phyloP scores from a whole-genome alignment of 495 filamentous ascomycete genomes.

The Evansstolkia leycettana region DNA sequence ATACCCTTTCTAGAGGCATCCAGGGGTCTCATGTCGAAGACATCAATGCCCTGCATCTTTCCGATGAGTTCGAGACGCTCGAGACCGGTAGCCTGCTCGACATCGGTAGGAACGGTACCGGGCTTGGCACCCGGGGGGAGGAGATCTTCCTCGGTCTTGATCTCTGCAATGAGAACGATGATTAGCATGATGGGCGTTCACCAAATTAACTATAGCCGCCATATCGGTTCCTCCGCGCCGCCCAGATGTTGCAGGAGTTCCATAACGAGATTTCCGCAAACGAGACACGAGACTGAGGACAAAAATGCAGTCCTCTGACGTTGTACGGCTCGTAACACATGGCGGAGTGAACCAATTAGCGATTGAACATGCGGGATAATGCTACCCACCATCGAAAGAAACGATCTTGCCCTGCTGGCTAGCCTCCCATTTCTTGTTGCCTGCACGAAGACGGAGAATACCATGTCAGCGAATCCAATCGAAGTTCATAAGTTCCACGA shows the following conservation, averaged over 20 bases:
- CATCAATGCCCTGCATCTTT: slow-evolving; percentile 96
- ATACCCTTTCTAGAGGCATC: slow-evolving; percentile 78
- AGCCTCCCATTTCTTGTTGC: slow-evolving; percentile 22
- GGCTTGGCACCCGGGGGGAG: slow-evolving; percentile 64
- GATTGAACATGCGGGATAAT: slow-evolving; percentile 2
- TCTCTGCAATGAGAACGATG: slow-evolving; percentile 46
- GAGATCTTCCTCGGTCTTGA: slow-evolving; percentile 71
- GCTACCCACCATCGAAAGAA: slow-evolving; percentile 32
- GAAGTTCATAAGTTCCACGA: background rate
- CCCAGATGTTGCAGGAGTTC: too few relatives aligned
- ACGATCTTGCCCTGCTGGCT: slow-evolving; percentile 32
- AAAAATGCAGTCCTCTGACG: too few relatives aligned
- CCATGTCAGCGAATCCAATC: slow-evolving; percentile 18
- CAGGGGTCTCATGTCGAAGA: slow-evolving; percentile 97
- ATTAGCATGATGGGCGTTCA: slow-evolving; percentile 1
- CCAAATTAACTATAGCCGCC: too few relatives aligned
- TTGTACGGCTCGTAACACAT: too few relatives aligned
- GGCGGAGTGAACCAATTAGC: slow-evolving; percentile 6
- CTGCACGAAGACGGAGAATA: slow-evolving; percentile 12
- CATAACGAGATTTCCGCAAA: too few relatives aligned
- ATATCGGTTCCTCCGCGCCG: too few relatives aligned
- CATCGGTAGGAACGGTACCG: slow-evolving; percentile 82
- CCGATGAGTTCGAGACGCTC: slow-evolving; percentile 97
- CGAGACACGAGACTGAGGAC: too few relatives aligned
- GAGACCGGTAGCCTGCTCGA: slow-evolving; percentile 90